phyloP scores from a whole-genome alignment of 2,329 filamentous ascomycete genomes.

The Mariannaea sp. region DNA sequence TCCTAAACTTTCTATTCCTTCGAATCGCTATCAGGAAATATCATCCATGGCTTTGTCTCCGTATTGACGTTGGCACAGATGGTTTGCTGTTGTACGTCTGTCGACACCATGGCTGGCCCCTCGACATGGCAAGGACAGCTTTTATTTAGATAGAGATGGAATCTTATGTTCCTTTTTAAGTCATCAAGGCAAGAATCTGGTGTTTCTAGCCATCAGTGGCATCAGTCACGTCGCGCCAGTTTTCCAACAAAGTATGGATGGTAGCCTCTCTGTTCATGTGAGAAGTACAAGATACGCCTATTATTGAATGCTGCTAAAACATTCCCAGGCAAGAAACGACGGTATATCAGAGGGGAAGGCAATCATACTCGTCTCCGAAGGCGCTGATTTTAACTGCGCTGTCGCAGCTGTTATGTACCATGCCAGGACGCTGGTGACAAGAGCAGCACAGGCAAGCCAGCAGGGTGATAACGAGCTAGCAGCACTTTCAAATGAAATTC shows the following conservation, averaged over 20 bases:
- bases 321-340: conserved; percentile 68
- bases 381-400: conserved; percentile 73
- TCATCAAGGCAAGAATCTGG: conserved; percentile 72
- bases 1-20: background rate
- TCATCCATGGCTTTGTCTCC: background rate
- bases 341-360: conserved; percentile 58
- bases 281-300: conserved; percentile 35
- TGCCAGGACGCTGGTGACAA: conserved; percentile 62
- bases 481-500: conserved; percentile 53
- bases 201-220: conserved; percentile 79
- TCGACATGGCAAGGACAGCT: conserved; percentile 73
- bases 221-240: conserved; percentile 71
- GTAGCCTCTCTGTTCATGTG: conserved; percentile 70
- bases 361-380: conserved; percentile 71
- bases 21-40: conserved; percentile 1
- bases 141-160: conserved; percentile 76
- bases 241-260: conserved; percentile 67
- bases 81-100: conserved; percentile 80
- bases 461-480: conserved; percentile 53
- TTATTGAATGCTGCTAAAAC: conserved; percentile 19
- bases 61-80: conserved; percentile 51
- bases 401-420: conserved; percentile 86
- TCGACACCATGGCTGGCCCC: conserved; percentile 88
- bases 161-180: conserved; percentile 79
- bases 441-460: conserved; percentile 48